Conservation (phyloP, 2,329 filamentous ascomycete genomes). For the Alternaria triticimaculans region DNA sequence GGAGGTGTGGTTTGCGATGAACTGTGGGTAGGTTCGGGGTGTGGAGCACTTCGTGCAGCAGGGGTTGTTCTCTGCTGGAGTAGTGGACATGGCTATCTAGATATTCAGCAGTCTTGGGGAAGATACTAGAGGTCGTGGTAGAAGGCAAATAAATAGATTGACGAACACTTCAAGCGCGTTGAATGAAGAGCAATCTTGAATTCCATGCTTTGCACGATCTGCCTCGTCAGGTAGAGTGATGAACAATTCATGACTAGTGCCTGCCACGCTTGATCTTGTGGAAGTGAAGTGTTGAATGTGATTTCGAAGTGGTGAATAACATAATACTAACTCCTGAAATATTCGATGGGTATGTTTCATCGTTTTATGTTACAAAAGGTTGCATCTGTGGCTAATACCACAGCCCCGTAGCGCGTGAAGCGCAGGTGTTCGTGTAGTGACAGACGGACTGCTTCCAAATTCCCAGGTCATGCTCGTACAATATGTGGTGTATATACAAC, state of each 20-base stretch:
- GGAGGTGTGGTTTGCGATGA: neutral
- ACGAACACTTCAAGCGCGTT: neutral
- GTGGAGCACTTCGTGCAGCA: neutral
- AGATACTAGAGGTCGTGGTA: neutral
- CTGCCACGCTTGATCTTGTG: neutral
- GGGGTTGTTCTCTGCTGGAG: neutral
- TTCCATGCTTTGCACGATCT: neutral
- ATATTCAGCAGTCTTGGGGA: neutral
- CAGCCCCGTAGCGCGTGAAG: neutral
- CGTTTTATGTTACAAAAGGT: neutral
- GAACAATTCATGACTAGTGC: neutral
- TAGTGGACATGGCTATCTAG: neutral
- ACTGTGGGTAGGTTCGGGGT: neutral
- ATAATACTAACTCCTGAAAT: neutral
- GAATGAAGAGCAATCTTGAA: neutral
- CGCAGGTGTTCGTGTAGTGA: slow-evolving; percentile 4
- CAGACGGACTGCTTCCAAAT: neutral
- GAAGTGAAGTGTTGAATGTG: neutral
- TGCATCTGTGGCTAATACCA: neutral
- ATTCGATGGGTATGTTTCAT: neutral
- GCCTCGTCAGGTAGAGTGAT: neutral
- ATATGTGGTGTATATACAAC: slow-evolving; percentile 11
- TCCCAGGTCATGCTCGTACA: slow-evolving; percentile 8
- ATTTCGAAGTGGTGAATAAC: neutral
- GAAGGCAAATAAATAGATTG: neutral